Evolutionary conservation across 805 yeast genomes (phyloP).

Genomic region (Metschnikowia kunwiensis): DNA sequence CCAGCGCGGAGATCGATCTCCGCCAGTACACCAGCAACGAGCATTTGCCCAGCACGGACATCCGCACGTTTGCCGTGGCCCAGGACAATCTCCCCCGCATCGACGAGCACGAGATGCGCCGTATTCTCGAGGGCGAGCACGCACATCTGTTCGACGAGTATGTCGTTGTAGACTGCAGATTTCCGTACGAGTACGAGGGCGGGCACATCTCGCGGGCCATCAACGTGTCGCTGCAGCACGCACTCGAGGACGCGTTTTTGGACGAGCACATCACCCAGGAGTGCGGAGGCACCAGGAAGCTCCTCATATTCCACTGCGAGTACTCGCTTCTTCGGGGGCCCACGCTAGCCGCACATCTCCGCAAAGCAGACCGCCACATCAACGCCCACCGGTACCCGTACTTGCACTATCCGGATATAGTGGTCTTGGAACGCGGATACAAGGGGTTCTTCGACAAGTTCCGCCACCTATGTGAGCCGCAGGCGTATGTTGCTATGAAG

Average conservation of each 20-base stretch:
- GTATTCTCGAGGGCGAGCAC: constrained; percentile 53
- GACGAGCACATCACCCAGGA: constrained; percentile 15
- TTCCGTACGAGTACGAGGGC: constrained; percentile 86
- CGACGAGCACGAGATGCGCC: constrained; percentile 53
- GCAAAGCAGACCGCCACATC: constrained; percentile 75
- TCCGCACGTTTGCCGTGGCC: constrained; percentile 30
- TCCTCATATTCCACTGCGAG: constrained; percentile 91
- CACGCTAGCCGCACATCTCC: constrained; percentile 77
- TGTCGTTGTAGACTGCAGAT: constrained; percentile 80
- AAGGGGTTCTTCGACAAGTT: constrained; percentile 64
- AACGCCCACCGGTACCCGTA: constrained; percentile 77
- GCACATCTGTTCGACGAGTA: constrained; percentile 51
- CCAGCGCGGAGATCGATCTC: neutral
- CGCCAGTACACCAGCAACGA: constrained; percentile 26
- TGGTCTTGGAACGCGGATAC: constrained; percentile 90
- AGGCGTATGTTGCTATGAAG: constrained; percentile 83
- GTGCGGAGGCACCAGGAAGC: constrained; percentile 19
- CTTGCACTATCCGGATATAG: constrained; percentile 82
- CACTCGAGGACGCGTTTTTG: constrained; percentile 57
- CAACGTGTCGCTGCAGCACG: constrained; percentile 69
- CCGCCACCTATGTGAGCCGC: constrained; percentile 64
- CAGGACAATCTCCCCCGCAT: constrained; percentile 72
- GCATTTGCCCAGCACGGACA: constrained; percentile 27
- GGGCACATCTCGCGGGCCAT: constrained; percentile 88
- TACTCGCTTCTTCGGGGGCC: constrained; percentile 95